Conservation (phyloP, 805 yeast species). For the Yarrowia sp. region DNA sequence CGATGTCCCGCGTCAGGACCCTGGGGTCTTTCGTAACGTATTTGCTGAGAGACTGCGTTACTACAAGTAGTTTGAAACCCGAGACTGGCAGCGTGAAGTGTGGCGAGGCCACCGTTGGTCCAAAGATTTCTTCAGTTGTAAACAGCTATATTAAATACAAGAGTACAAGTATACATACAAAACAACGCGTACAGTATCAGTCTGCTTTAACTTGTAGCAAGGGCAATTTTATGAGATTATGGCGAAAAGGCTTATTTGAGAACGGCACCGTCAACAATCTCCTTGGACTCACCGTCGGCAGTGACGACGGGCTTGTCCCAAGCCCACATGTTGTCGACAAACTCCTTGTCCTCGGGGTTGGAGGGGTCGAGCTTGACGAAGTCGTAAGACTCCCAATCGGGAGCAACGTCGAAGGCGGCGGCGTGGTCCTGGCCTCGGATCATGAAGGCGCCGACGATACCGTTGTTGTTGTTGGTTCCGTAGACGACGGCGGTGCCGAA, state of each 20-base stretch:
- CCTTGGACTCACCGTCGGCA: constrained; percentile 69
- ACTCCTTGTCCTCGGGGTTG: constrained; percentile 71
- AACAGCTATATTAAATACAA: no score
- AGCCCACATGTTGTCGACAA: constrained; percentile 89
- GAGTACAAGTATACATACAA: no score
- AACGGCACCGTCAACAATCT: constrained; percentile 97
- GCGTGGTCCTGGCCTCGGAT: constrained; percentile 88
- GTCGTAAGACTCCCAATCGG: constrained; percentile 95
- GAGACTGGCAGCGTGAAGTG: no score
- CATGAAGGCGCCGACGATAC: constrained; percentile 91
- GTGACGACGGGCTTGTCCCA: constrained; percentile 87
- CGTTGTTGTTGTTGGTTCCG: constrained; percentile 98
- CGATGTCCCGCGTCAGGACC: no score
- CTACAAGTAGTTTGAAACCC: no score
- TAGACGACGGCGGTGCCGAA: constrained; percentile 92
- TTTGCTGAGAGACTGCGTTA: no score
- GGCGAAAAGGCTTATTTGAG: constrained; percentile 59
- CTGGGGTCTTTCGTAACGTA: no score
- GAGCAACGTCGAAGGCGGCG: constrained; percentile 97
- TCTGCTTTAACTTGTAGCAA: not conserved
- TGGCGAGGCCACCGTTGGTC: no score
- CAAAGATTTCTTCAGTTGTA: no score
- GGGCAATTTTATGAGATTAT: not conserved
- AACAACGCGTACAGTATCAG: not conserved
- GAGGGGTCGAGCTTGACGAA: constrained; percentile 81